phyloP scores from a whole-genome alignment of 345 rosid genomes.

The Eucalyptus curtisii region DNA sequence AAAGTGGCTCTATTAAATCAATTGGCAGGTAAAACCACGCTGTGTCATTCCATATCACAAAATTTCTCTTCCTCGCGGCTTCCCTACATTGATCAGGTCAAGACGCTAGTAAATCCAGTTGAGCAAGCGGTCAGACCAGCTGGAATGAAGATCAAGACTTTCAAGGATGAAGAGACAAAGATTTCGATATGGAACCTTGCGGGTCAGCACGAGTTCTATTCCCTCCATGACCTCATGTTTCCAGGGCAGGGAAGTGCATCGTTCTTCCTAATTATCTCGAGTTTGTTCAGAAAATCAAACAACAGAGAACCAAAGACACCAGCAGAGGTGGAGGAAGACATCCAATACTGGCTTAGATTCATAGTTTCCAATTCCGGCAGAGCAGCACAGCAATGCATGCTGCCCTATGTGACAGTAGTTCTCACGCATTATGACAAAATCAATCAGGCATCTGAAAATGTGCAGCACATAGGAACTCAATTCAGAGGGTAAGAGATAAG shows the following conservation, averaged over 20 bases:
- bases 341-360: conserved; percentile 88
- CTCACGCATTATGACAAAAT: conserved; percentile 71
- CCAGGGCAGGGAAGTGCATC: conserved; percentile 80
- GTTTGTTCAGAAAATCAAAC: conserved; percentile 76
- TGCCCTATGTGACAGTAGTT: conserved; percentile 68
- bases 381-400: conserved; percentile 67
- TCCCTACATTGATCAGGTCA: conserved; percentile 73
- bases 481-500: conserved; percentile 60
- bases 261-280: conserved; percentile 62
- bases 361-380: conserved; percentile 74
- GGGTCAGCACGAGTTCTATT: conserved; percentile 77
- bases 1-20: neutral
- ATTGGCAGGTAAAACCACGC: conserved; percentile 65
- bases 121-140: conserved; percentile 76
- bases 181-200: conserved; percentile 88
- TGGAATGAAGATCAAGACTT: conserved; percentile 80
- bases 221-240: conserved; percentile 94
- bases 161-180: conserved; percentile 76
- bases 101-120: conserved; percentile 66
- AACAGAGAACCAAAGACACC: conserved; percentile 74
- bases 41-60: conserved; percentile 64
- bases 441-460: conserved; percentile 45
- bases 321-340: conserved; percentile 73
- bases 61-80: conserved; percentile 55
- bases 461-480: conserved; percentile 38